Percentiles rank a stretch among this genome's conserved stretches.
phyloP scores from a whole-genome alignment of 306 rosid genomes.

The Cicer pinnatifidum region DNA sequence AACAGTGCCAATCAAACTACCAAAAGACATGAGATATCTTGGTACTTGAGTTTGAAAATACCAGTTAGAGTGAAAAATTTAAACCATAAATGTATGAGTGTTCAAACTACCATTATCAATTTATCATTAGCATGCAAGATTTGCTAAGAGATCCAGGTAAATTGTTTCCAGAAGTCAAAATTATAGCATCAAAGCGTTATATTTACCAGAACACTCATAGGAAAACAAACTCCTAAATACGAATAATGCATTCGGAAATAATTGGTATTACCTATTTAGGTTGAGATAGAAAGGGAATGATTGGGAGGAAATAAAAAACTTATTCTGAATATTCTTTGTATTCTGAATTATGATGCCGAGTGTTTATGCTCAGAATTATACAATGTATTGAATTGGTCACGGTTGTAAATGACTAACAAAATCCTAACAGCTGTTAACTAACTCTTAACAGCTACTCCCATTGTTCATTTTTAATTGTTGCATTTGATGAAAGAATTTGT shows the following conservation, averaged over 20 bases:
- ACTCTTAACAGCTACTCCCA: neutral
- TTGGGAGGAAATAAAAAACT: neutral
- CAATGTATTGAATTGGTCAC: slow-evolving; percentile 4
- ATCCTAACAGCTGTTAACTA: neutral
- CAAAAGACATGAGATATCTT: slow-evolving; percentile 5
- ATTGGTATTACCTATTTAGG: neutral
- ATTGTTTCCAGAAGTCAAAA: slow-evolving; percentile 14
- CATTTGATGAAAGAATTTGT: too few relatives aligned
- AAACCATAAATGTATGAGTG: slow-evolving; percentile 15
- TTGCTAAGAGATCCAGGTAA: slow-evolving; percentile 28
- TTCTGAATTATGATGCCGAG: neutral
- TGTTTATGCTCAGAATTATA: neutral
- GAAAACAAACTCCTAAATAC: slow-evolving; percentile 17
- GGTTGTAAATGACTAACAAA: neutral
- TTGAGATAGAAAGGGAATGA: neutral
- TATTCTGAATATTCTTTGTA: neutral
- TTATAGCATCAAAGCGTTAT: slow-evolving; percentile 9
- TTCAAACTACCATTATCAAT: slow-evolving; percentile 29
- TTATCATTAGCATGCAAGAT: slow-evolving; percentile 33
- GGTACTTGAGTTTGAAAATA: slow-evolving; percentile 18
- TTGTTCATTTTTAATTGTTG: too few relatives aligned
- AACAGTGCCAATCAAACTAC: slow-evolving; percentile 33
- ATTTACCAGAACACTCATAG: neutral
- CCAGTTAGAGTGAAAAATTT: slow-evolving; percentile 34
- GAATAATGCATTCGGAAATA: slow-evolving; percentile 22